A percentile compares a stretch with the other conserved stretches of the same genome.
phyloP scores from a whole-genome alignment of 441 rosid genomes.

The Gossypium aridum region DNA sequence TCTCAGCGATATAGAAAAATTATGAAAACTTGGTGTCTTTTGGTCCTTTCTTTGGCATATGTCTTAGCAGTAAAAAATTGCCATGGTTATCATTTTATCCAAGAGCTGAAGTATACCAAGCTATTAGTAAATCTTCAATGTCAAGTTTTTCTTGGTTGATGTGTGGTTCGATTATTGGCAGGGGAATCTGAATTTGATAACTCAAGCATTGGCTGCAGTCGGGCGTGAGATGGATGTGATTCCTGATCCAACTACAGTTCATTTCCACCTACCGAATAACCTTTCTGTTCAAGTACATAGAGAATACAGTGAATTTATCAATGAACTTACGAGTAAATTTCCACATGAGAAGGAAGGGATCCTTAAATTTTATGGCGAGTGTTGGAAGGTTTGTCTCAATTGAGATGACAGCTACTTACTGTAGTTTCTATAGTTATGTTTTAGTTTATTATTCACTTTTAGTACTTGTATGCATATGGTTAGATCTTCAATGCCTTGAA shows the following conservation, averaged over 20 bases:
- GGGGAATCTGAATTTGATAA: conserved; percentile 92
- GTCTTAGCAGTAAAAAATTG: background rate
- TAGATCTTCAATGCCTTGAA: conserved; percentile 89
- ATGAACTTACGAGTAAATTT: conserved; percentile 59
- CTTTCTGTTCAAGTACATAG: conserved; percentile 75
- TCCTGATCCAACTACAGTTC: conserved; percentile 91
- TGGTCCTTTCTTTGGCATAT: background rate
- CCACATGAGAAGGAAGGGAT: conserved; percentile 90
- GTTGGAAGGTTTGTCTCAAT: conserved; percentile 76
- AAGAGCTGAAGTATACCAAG: too few relatives aligned
- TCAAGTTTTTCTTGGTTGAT: background rate
- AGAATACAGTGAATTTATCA: conserved; percentile 58
- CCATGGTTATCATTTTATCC: background rate
- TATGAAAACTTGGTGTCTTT: background rate
- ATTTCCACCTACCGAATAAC: conserved; percentile 81
- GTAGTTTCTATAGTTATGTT: background rate
- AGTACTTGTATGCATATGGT: conserved; percentile 9
- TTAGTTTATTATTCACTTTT: conserved; percentile 17
- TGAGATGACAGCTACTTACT: conserved; percentile 20
- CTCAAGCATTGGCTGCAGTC: conserved; percentile 83
- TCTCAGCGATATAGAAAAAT: background rate
- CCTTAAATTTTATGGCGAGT: conserved; percentile 64
- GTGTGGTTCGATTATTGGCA: conserved; percentile 28
- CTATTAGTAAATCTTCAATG: too few relatives aligned
- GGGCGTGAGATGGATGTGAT: conserved; percentile 85